Percentiles rank a stretch among this genome's conserved stretches.
Evolutionary conservation across 2,329 filamentous ascomycete species (phyloP).

Genomic region (Harringtonia aguacate): DNA sequence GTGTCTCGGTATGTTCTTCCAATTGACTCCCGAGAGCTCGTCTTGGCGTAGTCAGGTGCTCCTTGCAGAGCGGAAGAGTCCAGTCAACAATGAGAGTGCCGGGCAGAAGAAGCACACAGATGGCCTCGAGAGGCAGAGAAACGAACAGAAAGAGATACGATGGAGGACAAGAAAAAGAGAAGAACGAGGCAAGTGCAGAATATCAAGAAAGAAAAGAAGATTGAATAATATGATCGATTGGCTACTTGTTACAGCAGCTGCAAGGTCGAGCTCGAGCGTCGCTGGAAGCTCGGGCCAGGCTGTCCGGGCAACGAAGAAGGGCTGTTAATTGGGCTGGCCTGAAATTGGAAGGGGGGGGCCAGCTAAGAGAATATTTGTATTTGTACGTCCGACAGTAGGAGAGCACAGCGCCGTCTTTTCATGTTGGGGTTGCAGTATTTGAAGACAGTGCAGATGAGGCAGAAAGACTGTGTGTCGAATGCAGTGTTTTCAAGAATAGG

Average conservation of each 20-base stretch:
- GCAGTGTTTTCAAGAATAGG: background rate
- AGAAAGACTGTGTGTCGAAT: too few species aligned
- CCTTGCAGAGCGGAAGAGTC: background rate
- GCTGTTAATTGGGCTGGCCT: background rate
- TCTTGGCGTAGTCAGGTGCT: background rate
- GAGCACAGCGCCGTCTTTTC: too few species aligned
- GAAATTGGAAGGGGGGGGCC: background rate
- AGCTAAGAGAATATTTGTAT: background rate
- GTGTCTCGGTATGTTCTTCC: background rate
- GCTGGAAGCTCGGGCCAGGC: constrained; percentile 13
- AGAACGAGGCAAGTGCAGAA: background rate
- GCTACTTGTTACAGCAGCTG: constrained; percentile 5
- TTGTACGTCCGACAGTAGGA: too few species aligned
- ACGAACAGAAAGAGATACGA: background rate
- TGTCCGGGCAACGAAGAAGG: constrained; percentile 13
- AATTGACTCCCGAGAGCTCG: background rate
- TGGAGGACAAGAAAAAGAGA: background rate
- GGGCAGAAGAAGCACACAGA: background rate
- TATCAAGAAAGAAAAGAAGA: background rate
- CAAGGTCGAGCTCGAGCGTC: background rate
- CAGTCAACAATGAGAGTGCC: background rate
- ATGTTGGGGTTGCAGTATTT: too few species aligned
- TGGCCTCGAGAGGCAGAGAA: constrained; percentile 5
- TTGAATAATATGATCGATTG: background rate
- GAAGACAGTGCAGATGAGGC: too few species aligned